phyloP scores from a whole-genome alignment of 495 filamentous ascomycete genomes.

The Podospora pseudoanserina region DNA sequence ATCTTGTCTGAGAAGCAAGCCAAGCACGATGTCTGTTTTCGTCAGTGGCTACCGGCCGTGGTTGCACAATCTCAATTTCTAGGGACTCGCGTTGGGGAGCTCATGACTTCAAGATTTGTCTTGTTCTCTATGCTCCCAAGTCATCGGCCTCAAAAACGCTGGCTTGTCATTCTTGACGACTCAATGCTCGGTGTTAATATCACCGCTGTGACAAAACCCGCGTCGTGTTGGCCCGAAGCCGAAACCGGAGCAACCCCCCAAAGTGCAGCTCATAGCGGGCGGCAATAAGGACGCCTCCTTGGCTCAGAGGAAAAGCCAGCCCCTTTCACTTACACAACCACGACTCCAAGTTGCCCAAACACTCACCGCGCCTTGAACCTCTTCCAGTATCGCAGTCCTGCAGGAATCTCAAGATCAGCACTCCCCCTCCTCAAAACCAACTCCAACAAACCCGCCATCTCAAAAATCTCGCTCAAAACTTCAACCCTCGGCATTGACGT shows the following conservation, averaged over 20 bases:
- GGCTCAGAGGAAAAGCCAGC: not conserved
- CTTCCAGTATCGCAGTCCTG: not conserved
- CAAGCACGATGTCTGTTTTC: not conserved
- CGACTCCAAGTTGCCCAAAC: not conserved
- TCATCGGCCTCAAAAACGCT: too few relatives aligned
- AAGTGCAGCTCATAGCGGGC: not conserved
- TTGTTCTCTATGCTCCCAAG: too few relatives aligned
- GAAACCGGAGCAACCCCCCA: not conserved
- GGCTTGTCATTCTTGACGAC: too few relatives aligned
- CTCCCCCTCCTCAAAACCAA: not conserved
- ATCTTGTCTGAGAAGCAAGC: not conserved
- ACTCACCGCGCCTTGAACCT: too few relatives aligned
- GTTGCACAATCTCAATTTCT: not conserved
- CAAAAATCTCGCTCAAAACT: not conserved
- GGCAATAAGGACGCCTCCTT: not conserved
- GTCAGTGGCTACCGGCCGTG: not conserved
- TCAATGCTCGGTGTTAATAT: not conserved
- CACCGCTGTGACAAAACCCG: not conserved
- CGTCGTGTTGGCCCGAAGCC: constrained; percentile 2
- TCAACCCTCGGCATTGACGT: not conserved
- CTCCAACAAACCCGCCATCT: not conserved
- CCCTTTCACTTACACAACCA: not conserved
- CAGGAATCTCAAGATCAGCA: not conserved
- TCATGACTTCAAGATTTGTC: not conserved
- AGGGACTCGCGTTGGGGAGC: not conserved